phyloP scores from a whole-genome alignment of 2,329 filamentous ascomycete genomes.

The Diaporthe eres region DNA sequence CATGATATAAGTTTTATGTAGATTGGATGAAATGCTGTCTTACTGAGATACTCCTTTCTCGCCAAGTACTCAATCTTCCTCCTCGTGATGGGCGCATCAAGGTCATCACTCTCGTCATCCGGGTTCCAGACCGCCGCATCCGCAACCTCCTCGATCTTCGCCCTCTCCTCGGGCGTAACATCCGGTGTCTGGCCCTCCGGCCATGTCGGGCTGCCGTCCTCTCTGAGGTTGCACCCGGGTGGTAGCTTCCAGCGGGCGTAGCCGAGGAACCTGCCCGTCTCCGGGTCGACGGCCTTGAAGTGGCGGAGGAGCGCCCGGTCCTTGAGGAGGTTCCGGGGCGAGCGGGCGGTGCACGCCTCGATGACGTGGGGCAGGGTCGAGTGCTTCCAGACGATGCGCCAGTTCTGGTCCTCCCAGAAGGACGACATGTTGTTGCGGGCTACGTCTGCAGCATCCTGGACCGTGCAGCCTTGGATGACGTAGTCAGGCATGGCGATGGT shows the following conservation, averaged over 20 bases:
- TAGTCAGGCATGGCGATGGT: slow-evolving; percentile 28
- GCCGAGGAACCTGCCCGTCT: slow-evolving; percentile 44
- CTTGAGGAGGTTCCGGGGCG: slow-evolving; percentile 42
- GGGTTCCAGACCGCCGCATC: slow-evolving; percentile 41
- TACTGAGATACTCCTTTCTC: slow-evolving; percentile 43
- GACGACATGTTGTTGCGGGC: slow-evolving; percentile 45
- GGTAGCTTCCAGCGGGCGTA: slow-evolving; percentile 46
- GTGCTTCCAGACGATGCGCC: slow-evolving; percentile 40
- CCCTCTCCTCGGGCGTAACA: slow-evolving; percentile 40
- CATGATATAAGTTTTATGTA: too few species aligned
- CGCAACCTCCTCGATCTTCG: slow-evolving; percentile 36
- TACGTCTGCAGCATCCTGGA: slow-evolving; percentile 40
- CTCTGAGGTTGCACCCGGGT: neutral
- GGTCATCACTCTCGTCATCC: slow-evolving; percentile 30
- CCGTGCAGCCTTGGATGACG: slow-evolving; percentile 40
- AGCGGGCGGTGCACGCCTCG: slow-evolving; percentile 21
- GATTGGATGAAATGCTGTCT: neutral
- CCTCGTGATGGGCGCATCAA: slow-evolving; percentile 38
- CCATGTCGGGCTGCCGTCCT: slow-evolving; percentile 37
- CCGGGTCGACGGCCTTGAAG: slow-evolving; percentile 44
- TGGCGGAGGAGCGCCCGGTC: slow-evolving; percentile 43
- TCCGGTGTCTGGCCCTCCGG: slow-evolving; percentile 43
- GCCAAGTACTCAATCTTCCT: slow-evolving; percentile 38
- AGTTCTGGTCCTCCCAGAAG: slow-evolving; percentile 45
- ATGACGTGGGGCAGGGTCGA: slow-evolving; percentile 33